Percentiles rank a stretch among this genome's conserved stretches.
These are phyloP conservation scores for Umbelopsis vinacea DNA, from an alignment of 192 early-diverging fungal species.

Conservation along the genomic window DNA sequence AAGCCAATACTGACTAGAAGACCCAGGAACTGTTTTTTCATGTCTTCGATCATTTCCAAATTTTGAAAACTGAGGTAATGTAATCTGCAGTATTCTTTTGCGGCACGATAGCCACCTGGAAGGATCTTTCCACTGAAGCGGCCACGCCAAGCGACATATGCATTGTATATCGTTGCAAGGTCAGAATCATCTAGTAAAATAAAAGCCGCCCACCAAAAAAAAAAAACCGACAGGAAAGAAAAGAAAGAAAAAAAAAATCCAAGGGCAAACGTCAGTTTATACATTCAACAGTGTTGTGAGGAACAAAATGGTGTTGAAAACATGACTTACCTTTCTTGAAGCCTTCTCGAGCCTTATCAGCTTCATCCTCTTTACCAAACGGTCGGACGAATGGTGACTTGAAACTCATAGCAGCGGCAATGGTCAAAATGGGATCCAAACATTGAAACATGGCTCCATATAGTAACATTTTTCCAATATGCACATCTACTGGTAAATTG, in stretches of 20 bases:
- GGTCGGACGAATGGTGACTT: conserved; percentile 49
- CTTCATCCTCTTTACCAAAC: conserved; percentile 56
- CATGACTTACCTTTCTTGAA: conserved; percentile 43
- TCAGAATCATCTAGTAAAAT: conserved; percentile 45
- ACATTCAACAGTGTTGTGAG: neutral
- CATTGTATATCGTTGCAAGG: conserved; percentile 56
- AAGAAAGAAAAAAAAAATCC: neutral
- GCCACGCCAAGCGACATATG: conserved; percentile 52
- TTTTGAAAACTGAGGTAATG: conserved; percentile 58
- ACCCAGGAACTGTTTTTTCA: conserved; percentile 57
- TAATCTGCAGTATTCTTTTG: conserved; percentile 45
- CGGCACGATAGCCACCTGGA: conserved; percentile 7
- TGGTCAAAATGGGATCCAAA: conserved; percentile 64
- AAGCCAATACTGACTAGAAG: conserved; percentile 57
- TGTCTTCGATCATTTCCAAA: conserved; percentile 59
- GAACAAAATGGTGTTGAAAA: too few species aligned
- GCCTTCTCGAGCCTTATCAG: conserved; percentile 43
- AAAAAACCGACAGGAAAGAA: too few species aligned
- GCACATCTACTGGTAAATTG: conserved; percentile 68
- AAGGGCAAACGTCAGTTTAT: neutral
- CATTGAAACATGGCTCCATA: conserved; percentile 67
- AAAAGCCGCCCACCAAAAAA: neutral
- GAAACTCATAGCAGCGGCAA: conserved; percentile 61
- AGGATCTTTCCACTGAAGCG: neutral
- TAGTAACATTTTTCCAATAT: conserved; percentile 73